A percentile compares a stretch with the other conserved stretches of the same genome.
Conservation (phyloP, 106 monocot genomes). For the Platanthera guangdongensis region DNA sequence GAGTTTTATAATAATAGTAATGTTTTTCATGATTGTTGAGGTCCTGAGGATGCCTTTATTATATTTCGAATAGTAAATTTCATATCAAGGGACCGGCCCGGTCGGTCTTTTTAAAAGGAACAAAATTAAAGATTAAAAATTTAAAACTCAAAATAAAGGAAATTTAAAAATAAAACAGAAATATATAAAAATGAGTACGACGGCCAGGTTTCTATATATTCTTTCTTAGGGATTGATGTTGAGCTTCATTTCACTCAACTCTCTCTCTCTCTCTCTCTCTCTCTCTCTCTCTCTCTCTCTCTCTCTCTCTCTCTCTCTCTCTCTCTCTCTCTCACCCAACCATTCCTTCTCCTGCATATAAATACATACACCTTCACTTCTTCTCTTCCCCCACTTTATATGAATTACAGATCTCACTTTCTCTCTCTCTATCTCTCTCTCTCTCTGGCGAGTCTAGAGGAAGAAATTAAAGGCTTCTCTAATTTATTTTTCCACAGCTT, state of each 20-base stretch:
- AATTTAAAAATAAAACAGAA: background rate
- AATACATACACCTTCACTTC: background rate
- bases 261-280: too few species aligned
- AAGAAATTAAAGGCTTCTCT: slow-evolving; percentile 41
- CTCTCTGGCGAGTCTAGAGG: background rate
- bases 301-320: too few species aligned
- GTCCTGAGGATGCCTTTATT: background rate
- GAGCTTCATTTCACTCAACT: background rate
- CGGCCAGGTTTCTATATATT: background rate
- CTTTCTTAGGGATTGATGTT: slow-evolving; percentile 1
- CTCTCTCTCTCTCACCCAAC: background rate
- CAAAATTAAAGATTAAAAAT: background rate
- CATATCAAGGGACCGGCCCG: background rate
- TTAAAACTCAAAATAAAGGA: background rate
- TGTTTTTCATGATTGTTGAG: background rate
- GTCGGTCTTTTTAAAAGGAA: background rate
- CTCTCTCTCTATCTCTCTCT: background rate
- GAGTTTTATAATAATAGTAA: background rate
- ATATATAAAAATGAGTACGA: background rate
- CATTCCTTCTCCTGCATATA: background rate
- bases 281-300: too few species aligned
- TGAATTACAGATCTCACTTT: background rate
- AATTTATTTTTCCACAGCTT: slow-evolving; percentile 63
- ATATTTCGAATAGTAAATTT: background rate
- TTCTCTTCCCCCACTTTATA: background rate